phyloP scores from a whole-genome alignment of 352 stramenopile genomes.

The Peronospora belbahrii region DNA sequence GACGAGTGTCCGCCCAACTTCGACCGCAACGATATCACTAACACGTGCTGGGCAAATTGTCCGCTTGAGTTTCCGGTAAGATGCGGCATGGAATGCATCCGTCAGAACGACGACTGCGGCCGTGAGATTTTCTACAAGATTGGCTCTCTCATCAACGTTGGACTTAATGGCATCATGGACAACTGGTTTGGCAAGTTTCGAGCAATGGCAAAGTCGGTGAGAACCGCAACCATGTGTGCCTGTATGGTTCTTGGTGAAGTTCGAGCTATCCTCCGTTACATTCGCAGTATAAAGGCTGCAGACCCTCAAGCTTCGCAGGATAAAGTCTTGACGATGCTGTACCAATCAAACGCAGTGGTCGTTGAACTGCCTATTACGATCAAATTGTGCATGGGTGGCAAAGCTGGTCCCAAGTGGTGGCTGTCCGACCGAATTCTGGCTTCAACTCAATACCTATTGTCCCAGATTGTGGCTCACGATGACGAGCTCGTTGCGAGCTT shows the following conservation, averaged over 20 bases:
- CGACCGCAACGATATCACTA: slow-evolving; percentile 29
- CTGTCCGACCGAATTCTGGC: slow-evolving; percentile 12
- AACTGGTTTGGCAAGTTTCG: slow-evolving; percentile 38
- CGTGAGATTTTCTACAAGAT: slow-evolving; percentile 34
- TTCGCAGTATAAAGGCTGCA: slow-evolving; percentile 16
- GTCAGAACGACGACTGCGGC: slow-evolving; percentile 30
- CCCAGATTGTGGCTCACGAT: slow-evolving; percentile 9
- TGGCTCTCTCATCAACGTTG: slow-evolving; percentile 22
- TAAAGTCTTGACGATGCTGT: slow-evolving; percentile 28
- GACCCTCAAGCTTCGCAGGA: slow-evolving; percentile 25
- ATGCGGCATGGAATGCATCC: slow-evolving; percentile 40
- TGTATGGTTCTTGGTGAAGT: slow-evolving; percentile 21
- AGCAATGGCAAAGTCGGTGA: slow-evolving; percentile 27
- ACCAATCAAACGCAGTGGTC: slow-evolving; percentile 30
- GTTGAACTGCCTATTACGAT: slow-evolving; percentile 39
- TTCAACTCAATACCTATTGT: slow-evolving; percentile 15
- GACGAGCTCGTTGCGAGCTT: slow-evolving; percentile 18
- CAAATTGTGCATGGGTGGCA: slow-evolving; percentile 27
- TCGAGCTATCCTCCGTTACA: slow-evolving; percentile 22
- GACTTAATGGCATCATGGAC: slow-evolving; percentile 31
- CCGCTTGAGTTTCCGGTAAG: slow-evolving; percentile 39
- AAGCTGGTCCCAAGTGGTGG: slow-evolving; percentile 7
- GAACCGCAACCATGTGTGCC: slow-evolving; percentile 24
- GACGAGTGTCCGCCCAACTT: slow-evolving; percentile 27
- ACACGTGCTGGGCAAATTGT: slow-evolving; percentile 44